Evolutionary conservation across 228 moss, liverwort and hornwort genomes (phyloP), one percentile per base, ranked within the genome.

Genomic region (Sphagnum magellanicum): DNA sequence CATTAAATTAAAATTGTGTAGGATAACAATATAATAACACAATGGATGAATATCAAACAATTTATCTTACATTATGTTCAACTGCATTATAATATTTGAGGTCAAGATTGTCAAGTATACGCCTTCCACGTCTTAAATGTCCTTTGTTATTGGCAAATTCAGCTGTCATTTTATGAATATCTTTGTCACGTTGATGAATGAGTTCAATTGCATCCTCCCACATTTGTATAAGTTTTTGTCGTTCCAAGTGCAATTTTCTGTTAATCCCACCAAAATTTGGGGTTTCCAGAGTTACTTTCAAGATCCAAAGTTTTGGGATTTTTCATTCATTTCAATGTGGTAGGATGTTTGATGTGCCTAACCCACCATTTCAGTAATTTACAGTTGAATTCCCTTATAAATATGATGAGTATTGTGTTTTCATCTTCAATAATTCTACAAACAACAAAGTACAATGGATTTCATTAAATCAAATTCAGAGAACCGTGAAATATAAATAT

Each of bases 201-300:
- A 82, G 78, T 9, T 77, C 87, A 66, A 93, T 90, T 6, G 93
- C 70, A 6, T 79, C 82, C 73, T 98, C 98, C 98, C 98, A 98
- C 74, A 93, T 73, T 53, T 72, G 83, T 48, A 93, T 89, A 48
- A 98, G 83, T n/a, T 93, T 90, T 68, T 93, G 98, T 51, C 98
- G 89, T 53, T 93, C 89, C 64, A 5, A 67, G 66, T 98, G 98
- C 11, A 98, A 65, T 66, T 81, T 75, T n/a, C 98, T 98, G 10
- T 5, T 61, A 15, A 0, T 32, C 32, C 32, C 32, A 32, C 32
- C 32, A 32, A 32, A 32, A 32, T 32, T 32, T 32, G 32, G 32
- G 32, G 32, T 32, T 32, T 32, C 3, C 3, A 32, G 32, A 32
- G 32, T 32, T 32, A 32, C 32, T 32, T 32, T 32, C 32, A 32